phyloP scores from a whole-genome alignment of 1,284 basidiomycete genomes.

The Fomitopsis schrenkii region DNA sequence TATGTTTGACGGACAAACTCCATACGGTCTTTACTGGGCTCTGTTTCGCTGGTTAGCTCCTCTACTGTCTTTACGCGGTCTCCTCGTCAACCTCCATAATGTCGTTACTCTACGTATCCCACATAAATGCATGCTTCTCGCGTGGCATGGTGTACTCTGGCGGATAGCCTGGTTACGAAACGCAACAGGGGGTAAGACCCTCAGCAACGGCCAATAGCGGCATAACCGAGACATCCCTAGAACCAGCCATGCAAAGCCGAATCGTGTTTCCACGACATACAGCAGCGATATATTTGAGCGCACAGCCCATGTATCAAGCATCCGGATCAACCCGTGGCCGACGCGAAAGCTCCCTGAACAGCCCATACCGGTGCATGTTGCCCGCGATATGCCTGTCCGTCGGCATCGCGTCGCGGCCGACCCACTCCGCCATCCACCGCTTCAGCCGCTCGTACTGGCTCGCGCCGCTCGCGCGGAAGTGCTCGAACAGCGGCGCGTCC shows the following conservation, averaged over 20 bases:
- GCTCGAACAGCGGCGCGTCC: conserved; percentile 53
- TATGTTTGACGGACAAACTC: neutral
- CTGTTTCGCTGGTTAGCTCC: neutral
- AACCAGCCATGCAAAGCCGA: too few relatives aligned
- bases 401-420: conserved; percentile 51
- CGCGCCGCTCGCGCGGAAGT: conserved; percentile 26
- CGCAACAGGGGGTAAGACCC: too few relatives aligned
- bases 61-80: neutral
- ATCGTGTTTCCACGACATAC: too few relatives aligned
- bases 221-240: too few relatives aligned
- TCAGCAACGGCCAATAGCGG: too few relatives aligned
- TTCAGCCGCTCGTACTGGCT: conserved; percentile 49
- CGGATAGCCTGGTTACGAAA: too few relatives aligned
- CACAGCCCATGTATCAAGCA: neutral
- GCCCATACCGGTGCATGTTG: conserved; percentile 12
- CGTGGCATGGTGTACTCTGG: too few relatives aligned
- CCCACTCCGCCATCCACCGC: conserved; percentile 67
- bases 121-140: neutral
- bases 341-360: conserved; percentile 10
- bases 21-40: neutral
- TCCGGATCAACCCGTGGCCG: neutral
- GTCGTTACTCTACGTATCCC: conserved; percentile 37
- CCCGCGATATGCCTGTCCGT: conserved; percentile 28
- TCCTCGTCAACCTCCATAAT: conserved; percentile 20
- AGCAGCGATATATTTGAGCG: too few relatives aligned